Evolutionary conservation across 2,329 filamentous ascomycete genomes (phyloP).

Genomic region (Aspergillus spinulosporus): DNA sequence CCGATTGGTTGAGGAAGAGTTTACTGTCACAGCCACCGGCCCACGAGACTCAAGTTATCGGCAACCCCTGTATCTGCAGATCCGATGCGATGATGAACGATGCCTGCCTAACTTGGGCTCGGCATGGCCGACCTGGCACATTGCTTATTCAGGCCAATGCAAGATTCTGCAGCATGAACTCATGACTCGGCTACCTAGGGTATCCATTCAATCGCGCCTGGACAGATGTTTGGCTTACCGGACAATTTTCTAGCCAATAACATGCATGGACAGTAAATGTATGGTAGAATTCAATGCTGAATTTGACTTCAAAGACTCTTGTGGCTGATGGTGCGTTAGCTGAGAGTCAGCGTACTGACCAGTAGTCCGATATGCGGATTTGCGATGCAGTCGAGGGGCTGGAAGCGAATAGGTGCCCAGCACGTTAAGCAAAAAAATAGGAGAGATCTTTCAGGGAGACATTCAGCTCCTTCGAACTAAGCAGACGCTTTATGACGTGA

Average conservation of each 20-base stretch:
- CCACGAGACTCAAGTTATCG: too few species aligned
- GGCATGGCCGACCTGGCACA: neutral
- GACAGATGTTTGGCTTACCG: too few species aligned
- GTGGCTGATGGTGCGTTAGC: neutral
- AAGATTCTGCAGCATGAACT: too few species aligned
- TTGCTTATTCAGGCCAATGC: neutral
- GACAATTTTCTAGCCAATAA: too few species aligned
- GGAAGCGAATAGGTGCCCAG: neutral
- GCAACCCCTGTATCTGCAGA: too few species aligned
- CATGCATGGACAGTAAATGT: too few species aligned
- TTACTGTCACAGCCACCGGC: too few species aligned
- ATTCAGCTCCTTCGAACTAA: too few species aligned
- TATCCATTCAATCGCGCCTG: neutral
- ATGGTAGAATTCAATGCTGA: too few species aligned
- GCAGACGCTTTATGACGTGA: neutral
- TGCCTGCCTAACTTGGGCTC: neutral
- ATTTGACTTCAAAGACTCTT: too few species aligned
- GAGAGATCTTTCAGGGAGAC: neutral
- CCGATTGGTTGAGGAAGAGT: too few species aligned
- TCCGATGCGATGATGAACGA: too few species aligned
- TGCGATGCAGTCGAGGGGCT: neutral
- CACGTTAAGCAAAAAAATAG: neutral
- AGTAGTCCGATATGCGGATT: neutral
- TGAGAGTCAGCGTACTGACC: neutral
- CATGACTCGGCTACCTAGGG: neutral